Evolutionary conservation across 1,284 basidiomycete genomes (phyloP).

Genomic region (Boletellus deceptivus): DNA sequence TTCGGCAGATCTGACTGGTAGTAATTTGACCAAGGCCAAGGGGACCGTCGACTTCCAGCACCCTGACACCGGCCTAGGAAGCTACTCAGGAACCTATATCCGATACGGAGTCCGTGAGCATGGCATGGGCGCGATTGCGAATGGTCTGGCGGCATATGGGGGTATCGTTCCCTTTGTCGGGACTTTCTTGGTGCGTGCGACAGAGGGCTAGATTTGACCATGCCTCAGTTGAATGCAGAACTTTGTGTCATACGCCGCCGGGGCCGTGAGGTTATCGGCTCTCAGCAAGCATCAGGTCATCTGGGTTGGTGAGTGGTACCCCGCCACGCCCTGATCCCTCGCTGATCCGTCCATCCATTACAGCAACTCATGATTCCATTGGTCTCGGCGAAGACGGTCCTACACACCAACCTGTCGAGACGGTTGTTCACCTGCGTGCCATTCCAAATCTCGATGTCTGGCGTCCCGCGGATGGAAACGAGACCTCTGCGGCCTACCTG

Average conservation of each 20-base stretch:
- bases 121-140: constrained; percentile 94
- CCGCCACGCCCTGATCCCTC: not conserved
- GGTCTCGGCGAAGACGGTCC: constrained; percentile 95
- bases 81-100: constrained; percentile 87
- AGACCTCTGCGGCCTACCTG: constrained; percentile 88
- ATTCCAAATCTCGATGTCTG: constrained; percentile 90
- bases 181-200: constrained; percentile 72
- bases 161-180: constrained; percentile 83
- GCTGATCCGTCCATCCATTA: constrained; percentile 5
- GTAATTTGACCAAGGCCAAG: constrained; percentile 88
- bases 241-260: constrained; percentile 92
- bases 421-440: constrained; percentile 83
- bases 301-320: constrained; percentile 72
- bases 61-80: constrained; percentile 80
- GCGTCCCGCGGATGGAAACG: constrained; percentile 93
- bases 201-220: not conserved
- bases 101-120: constrained; percentile 98
- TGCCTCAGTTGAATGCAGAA: constrained; percentile 51
- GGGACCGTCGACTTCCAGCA: constrained; percentile 89
- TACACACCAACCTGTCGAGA: constrained; percentile 94
- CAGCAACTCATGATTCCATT: constrained; percentile 87
- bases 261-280: constrained; percentile 89
- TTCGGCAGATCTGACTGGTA: constrained; percentile 91
- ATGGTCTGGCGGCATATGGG: constrained; percentile 85
- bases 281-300: constrained; percentile 89